Base-by-base conservation (phyloP, 2,329 filamentous ascomycete genomes). In the Venturia effusa region DNA sequence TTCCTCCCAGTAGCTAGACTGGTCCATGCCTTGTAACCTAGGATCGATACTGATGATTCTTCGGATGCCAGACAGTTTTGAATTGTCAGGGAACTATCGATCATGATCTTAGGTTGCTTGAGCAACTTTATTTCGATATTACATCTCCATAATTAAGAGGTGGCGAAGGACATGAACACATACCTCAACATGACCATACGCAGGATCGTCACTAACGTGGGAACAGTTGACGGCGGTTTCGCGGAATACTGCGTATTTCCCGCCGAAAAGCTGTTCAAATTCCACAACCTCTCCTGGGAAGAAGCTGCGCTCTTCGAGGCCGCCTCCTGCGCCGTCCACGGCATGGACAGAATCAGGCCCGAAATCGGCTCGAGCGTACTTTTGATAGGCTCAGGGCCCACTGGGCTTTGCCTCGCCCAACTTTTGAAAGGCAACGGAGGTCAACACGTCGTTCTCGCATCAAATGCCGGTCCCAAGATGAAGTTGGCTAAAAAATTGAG, bases 241-340 rank as follows among this genome's bases (percentile, higher is more conserved):
- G 88, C 87, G 61, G 86, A 90, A 73, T 90, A 88, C 78, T 82
- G 80, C 67, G 77, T 78, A 17, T 83, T 81, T 68, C 80, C 77
- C 69, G 80, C 79, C 37, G 78, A 79, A 54, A 79, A 82, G 73
- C 83, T 88, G 43, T 87, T 88, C 78, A 83, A 83, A 71, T 83
- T 88, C 71, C 74, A 86, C 67, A 86, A 88, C 72, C 79, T 89
- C 43, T 82, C 78, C 39, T 84, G 87, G 69, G 79, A 87, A n/a
- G 85, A 89, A 66, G 87, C 87, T 22, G 88, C 86, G 32, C 81
- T 89, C 15, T 80, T 89, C 59, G 87, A 89, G 74, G 85, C 87
- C 15, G 86, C 86, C 6, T 88, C 86, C 4, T 89, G 87, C 68
- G 86, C 87, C n/a, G 83, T 84, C 67, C 87, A 89, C 71, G 86